Conservation (phyloP, 441 rosid genomes). For the Gossypium aridum region DNA sequence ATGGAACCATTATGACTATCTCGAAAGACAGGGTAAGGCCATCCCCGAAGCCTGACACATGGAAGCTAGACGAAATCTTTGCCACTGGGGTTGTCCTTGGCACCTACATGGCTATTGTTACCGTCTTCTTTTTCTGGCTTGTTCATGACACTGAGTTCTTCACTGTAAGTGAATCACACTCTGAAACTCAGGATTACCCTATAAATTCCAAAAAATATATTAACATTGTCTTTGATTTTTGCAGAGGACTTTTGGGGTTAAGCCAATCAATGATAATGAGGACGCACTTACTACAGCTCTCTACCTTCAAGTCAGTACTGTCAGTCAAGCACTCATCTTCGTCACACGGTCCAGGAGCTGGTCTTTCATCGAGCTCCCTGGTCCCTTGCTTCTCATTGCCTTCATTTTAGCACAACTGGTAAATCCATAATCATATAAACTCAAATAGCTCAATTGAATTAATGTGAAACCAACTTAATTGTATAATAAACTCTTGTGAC, state of each 20-base stretch:
- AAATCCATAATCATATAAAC: constrained; percentile 8
- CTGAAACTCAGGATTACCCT: background rate
- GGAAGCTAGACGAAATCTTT: constrained; percentile 89
- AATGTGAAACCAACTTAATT: too few species aligned
- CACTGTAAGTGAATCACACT: constrained; percentile 37
- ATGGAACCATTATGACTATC: constrained; percentile 95
- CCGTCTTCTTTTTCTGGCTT: constrained; percentile 72
- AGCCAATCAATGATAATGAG: constrained; percentile 27
- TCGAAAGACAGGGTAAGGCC: constrained; percentile 90
- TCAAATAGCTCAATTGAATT: background rate
- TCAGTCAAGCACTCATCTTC: constrained; percentile 92
- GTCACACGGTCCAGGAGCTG: constrained; percentile 88
- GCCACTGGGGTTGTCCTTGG: constrained; percentile 82
- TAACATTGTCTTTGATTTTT: constrained; percentile 1
- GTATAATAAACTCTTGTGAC: background rate
- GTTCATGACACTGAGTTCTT: constrained; percentile 60
- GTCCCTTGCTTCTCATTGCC: constrained; percentile 49
- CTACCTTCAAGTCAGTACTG: constrained; percentile 92
- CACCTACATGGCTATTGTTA: constrained; percentile 63
- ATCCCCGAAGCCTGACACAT: constrained; percentile 82
- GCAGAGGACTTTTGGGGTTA: constrained; percentile 61
- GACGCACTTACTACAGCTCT: constrained; percentile 75
- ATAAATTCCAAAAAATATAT: background rate
- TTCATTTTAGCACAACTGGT: constrained; percentile 79
- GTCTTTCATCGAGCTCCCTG: constrained; percentile 83